These are phyloP conservation scores for Fusarium acutatum DNA, from an alignment of 2,329 filamentous ascomycete species.

Conservation along the genomic window DNA sequence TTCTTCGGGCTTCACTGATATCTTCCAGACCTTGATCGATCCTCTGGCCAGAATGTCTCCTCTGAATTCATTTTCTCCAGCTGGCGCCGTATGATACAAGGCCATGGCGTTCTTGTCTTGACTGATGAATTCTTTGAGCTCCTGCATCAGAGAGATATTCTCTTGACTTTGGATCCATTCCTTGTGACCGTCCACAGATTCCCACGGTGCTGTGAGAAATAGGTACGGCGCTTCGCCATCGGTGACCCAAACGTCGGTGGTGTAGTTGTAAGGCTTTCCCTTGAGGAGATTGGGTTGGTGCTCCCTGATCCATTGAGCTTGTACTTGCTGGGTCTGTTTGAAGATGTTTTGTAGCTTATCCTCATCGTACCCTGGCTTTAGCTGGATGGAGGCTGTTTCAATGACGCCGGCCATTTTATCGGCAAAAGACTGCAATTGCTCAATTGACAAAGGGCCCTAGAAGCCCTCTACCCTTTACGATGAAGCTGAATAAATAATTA, in stretches of 20 bases:
- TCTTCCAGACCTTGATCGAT: constrained; percentile 48
- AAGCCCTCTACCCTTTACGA: background rate
- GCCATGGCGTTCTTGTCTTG: constrained; percentile 45
- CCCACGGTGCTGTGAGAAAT: constrained; percentile 58
- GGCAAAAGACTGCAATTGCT: background rate
- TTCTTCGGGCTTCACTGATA: constrained; percentile 44
- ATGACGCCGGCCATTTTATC: constrained; percentile 49
- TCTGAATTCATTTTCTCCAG: constrained; percentile 39
- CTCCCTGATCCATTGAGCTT: constrained; percentile 52
- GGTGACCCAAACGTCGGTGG: constrained; percentile 49
- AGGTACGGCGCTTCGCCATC: constrained; percentile 48
- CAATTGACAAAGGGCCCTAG: background rate
- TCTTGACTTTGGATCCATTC: constrained; percentile 55
- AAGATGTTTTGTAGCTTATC: constrained; percentile 47
- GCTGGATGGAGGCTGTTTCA: constrained; percentile 50
- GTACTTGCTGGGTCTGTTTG: constrained; percentile 45
- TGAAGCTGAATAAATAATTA: background rate
- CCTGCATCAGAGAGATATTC: constrained; percentile 49
- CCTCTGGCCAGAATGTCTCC: constrained; percentile 38
- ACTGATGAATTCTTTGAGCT: constrained; percentile 46
- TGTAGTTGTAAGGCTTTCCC: constrained; percentile 41
- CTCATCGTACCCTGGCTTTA: constrained; percentile 41
- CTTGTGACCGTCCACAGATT: constrained; percentile 51
- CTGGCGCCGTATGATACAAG: constrained; percentile 54
- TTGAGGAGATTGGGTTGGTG: constrained; percentile 48